Evolutionary conservation across 805 yeast genomes (phyloP).

Genomic region (Teunomyces stri): DNA sequence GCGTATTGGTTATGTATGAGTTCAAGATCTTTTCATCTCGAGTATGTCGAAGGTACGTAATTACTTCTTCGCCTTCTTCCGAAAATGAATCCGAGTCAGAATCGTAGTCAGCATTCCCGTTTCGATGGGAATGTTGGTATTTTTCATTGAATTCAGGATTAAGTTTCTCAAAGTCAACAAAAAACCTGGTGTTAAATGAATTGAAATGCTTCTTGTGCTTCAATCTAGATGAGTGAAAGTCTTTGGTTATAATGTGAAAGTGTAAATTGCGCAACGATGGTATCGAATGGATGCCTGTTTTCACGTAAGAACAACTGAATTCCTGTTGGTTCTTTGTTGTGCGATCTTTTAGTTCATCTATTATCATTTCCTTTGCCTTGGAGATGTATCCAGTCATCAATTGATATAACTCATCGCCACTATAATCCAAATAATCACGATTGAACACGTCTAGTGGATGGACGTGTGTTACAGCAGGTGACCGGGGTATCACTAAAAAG

Average conservation of each 20-base stretch:
- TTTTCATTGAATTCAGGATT: slow-evolving; percentile 15
- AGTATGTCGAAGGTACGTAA: slow-evolving; percentile 3
- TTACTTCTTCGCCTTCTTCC: slow-evolving; percentile 1
- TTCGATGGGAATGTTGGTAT: slow-evolving; percentile 1
- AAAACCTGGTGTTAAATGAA: slow-evolving; percentile 66
- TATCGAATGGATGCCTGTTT: slow-evolving; percentile 64
- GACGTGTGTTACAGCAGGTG: slow-evolving; percentile 32
- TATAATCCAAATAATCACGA: slow-evolving; percentile 14
- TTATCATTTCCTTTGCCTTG: slow-evolving; percentile 31
- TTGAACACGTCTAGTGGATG: slow-evolving; percentile 55
- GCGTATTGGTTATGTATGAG: slow-evolving; percentile 16
- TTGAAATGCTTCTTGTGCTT: slow-evolving; percentile 68
- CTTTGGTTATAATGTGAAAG: slow-evolving; percentile 68
- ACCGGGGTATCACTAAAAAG: slow-evolving; percentile 58
- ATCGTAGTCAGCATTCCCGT: slow-evolving; percentile 4
- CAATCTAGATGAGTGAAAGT: slow-evolving; percentile 51
- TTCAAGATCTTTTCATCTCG: slow-evolving; percentile 11
- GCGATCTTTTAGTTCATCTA: slow-evolving; percentile 17
- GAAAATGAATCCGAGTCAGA: slow-evolving; percentile 8
- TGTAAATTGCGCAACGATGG: slow-evolving; percentile 74
- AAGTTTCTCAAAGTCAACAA: slow-evolving; percentile 52
- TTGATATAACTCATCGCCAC: slow-evolving; percentile 23
- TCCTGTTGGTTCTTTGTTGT: slow-evolving; percentile 11
- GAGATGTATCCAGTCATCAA: slow-evolving; percentile 31
- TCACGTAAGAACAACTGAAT: slow-evolving; percentile 31